Base-by-base conservation (phyloP, 225 moss, liverwort and hornwort species). In the Sphagnum contortum region DNA sequence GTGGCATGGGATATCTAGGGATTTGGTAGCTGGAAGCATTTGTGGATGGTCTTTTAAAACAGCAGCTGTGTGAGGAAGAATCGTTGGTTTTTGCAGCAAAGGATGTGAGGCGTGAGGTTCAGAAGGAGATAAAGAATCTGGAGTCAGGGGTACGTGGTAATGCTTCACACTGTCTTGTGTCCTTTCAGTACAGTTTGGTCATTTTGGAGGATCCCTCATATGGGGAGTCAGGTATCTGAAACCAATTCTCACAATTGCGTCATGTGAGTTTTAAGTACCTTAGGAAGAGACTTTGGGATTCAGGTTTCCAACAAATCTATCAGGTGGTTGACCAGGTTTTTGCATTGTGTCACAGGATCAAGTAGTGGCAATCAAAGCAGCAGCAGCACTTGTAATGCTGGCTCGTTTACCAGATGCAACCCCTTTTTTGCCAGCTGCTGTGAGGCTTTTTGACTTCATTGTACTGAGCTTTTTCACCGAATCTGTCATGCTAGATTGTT, bases 311-410 rank as follows among this genome's bases (percentile, higher is more conserved):
- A 29, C 29, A 29, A 29, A 29, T 29, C 29, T 58, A 13, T 58
- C 3, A 48, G 8, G 45, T 61, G 8, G 57, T 5, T 58, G 8
- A 11, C 12, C 12, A 2, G 12, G 47, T 45, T 45, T 46, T 11
- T 48, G 61, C 60, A 66, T 64, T 12, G 51, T 74, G 70, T 48
- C 45, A 49, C 71, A 84, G 84, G 84, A 84, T 55, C 78, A 84
- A 64, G 62, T 78, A 69, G 59, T 81, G 71, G 68, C 78, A 73
- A 73, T 75, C 61, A 84, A 78, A 84, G 84, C 84, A 75, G 78
- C 84, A 59, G 84, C 84, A 54, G 75, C 84, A 9, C 75, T 84
- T 71, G 78, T 84, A 64, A 84, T 84, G 84, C 64, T 84, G 75
- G 80, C 84, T 67, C 75, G 75, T 48, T 73, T 84, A 75, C 77